A percentile compares a stretch with the other conserved stretches of the same genome.
These are phyloP conservation scores for Eutypa lata DNA, from an alignment of 2,329 filamentous ascomycete genomes.

Conservation along the genomic window DNA sequence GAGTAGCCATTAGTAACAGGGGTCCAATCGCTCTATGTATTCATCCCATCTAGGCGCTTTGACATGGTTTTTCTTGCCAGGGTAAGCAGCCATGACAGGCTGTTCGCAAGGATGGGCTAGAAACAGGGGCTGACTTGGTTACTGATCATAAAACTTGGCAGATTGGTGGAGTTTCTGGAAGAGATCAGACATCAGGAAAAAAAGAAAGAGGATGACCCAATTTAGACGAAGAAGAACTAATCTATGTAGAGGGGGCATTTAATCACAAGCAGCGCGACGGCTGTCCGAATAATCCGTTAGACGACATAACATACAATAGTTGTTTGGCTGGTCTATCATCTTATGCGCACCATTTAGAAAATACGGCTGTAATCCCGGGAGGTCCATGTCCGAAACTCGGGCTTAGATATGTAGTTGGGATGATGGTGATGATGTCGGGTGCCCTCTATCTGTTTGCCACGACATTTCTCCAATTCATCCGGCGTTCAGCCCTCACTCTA, in stretches of 20 bases:
- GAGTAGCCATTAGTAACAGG: background rate
- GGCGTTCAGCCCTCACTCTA: background rate
- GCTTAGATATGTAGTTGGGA: background rate
- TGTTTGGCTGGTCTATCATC: background rate
- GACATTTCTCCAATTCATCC: background rate
- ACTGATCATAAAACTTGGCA: background rate
- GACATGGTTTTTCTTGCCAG: constrained; percentile 22
- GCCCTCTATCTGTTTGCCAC: background rate
- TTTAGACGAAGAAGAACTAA: background rate
- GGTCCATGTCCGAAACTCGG: background rate
- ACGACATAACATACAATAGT: background rate
- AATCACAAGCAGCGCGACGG: background rate
- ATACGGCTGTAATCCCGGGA: background rate
- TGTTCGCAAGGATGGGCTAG: constrained; percentile 22
- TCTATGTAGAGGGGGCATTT: background rate
- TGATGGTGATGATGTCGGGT: background rate
- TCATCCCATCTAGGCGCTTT: constrained; percentile 21
- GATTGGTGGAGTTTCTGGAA: background rate
- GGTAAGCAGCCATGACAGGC: constrained; percentile 22
- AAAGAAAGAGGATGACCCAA: background rate
- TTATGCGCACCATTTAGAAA: background rate
- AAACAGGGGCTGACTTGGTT: constrained; percentile 9
- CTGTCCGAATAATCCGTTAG: background rate
- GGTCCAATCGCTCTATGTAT: constrained; percentile 4
- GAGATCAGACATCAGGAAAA: background rate